Conservation (phyloP, 441 rosid genomes). For the Brassica balearica region DNA sequence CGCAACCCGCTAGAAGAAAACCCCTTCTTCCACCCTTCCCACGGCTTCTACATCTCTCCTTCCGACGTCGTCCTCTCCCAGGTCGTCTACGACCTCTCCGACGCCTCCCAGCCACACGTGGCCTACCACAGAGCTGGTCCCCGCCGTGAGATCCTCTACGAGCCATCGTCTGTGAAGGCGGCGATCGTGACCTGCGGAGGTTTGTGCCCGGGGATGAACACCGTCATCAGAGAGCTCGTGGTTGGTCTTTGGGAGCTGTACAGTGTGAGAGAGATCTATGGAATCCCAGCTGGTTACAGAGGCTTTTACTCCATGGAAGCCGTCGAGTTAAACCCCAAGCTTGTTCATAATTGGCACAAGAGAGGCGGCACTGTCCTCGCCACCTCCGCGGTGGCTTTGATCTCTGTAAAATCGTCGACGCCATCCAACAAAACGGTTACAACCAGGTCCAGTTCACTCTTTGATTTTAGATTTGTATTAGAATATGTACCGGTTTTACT, state of each 20-base stretch:
- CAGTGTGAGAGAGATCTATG: slow-evolving; percentile 73
- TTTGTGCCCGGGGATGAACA: slow-evolving; percentile 92
- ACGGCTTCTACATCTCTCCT: slow-evolving; percentile 67
- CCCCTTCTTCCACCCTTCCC: slow-evolving; percentile 60
- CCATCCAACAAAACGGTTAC: slow-evolving; percentile 57
- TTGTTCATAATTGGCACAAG: slow-evolving; percentile 74
- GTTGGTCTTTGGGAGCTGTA: slow-evolving; percentile 86
- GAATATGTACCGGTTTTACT: not conserved
- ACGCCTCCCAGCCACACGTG: slow-evolving; percentile 33
- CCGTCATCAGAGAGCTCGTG: slow-evolving; percentile 86
- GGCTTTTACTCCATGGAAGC: slow-evolving; percentile 78
- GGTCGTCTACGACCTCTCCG: slow-evolving; percentile 48
- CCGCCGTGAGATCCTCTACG: slow-evolving; percentile 58
- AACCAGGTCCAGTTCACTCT: slow-evolving; percentile 60
- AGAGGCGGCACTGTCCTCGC: slow-evolving; percentile 79
- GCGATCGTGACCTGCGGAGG: slow-evolving; percentile 94
- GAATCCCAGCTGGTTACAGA: slow-evolving; percentile 77
- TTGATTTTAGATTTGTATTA: not conserved
- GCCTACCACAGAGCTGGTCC: slow-evolving; percentile 85
- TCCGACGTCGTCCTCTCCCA: slow-evolving; percentile 71
- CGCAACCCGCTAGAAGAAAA: slow-evolving; percentile 68
- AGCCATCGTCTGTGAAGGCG: slow-evolving; percentile 53
- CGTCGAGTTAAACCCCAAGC: slow-evolving; percentile 61
- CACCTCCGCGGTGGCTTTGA: slow-evolving; percentile 88
- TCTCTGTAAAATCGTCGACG: slow-evolving; percentile 71